phyloP scores from a whole-genome alignment of 2,329 filamentous ascomycete species.

The Tolypocladium guangdongense region DNA sequence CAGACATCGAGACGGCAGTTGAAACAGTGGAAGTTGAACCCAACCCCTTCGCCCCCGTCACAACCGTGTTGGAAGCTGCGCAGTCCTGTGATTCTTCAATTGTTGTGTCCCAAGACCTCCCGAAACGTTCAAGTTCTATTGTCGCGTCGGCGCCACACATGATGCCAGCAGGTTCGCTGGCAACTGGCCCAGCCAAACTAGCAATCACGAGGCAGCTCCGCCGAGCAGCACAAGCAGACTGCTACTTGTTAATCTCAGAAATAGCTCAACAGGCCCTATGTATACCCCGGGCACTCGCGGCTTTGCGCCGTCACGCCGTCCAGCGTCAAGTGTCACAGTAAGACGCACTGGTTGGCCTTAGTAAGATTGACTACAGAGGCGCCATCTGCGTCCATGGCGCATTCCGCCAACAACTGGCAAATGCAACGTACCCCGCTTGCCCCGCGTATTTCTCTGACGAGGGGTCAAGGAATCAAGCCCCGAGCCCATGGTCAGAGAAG shows the following conservation, averaged over 20 bases:
- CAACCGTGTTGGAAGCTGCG: too few relatives aligned
- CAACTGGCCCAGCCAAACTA: too few relatives aligned
- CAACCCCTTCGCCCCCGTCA: too few relatives aligned
- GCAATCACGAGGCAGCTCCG: too few relatives aligned
- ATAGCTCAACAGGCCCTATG: neutral
- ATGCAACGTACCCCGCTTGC: neutral
- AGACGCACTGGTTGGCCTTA: neutral
- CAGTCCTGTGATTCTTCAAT: neutral
- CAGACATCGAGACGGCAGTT: neutral
- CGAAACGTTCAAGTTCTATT: neutral
- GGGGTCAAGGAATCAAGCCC: too few relatives aligned
- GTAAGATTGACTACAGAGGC: neutral
- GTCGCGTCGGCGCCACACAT: neutral
- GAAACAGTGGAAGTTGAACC: too few relatives aligned
- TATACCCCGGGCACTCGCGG: too few relatives aligned
- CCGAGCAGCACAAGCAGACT: too few relatives aligned
- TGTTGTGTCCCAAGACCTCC: neutral
- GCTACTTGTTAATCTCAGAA: neutral
- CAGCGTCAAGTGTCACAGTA: neutral
- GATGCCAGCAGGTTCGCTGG: too few relatives aligned
- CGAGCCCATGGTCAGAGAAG: neutral
- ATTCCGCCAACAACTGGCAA: neutral
- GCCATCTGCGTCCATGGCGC: neutral
- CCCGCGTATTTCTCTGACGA: neutral
- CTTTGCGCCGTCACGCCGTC: neutral